Evolutionary conservation across 2,329 filamentous ascomycete genomes (phyloP).

Genomic region (Aspergillus oerlinghausenensis): DNA sequence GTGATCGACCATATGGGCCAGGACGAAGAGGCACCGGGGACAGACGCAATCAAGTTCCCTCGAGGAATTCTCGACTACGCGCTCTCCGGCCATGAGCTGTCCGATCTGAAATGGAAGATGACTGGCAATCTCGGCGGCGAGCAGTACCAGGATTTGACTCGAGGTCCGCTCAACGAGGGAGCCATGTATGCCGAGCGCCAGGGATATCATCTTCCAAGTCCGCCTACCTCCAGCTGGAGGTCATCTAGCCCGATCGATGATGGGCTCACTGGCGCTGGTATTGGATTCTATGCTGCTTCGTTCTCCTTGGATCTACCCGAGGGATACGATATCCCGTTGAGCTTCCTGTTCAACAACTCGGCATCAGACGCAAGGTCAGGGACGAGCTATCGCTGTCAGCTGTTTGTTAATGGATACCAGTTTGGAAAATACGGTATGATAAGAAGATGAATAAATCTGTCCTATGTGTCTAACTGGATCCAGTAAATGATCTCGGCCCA

Average conservation of each 20-base stretch:
- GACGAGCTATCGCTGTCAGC: slow-evolving; percentile 57
- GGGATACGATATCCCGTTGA: slow-evolving; percentile 54
- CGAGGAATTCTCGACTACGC: slow-evolving; percentile 50
- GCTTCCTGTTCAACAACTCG: slow-evolving; percentile 44
- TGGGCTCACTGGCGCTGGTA: slow-evolving; percentile 44
- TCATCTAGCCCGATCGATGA: slow-evolving; percentile 29
- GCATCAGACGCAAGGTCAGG: background rate
- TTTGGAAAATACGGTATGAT: slow-evolving; percentile 54
- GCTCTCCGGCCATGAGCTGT: slow-evolving; percentile 35
- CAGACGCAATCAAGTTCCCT: slow-evolving; percentile 55
- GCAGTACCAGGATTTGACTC: slow-evolving; percentile 47
- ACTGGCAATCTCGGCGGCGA: slow-evolving; percentile 57
- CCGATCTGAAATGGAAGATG: slow-evolving; percentile 49
- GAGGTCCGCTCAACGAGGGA: slow-evolving; percentile 56
- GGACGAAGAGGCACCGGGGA: slow-evolving; percentile 59
- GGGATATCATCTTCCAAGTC: slow-evolving; percentile 51
- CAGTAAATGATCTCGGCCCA: slow-evolving; percentile 64
- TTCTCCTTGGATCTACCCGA: slow-evolving; percentile 49
- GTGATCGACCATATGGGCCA: slow-evolving; percentile 70
- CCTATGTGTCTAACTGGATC: background rate
- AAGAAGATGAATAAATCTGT: background rate
- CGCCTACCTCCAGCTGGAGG: slow-evolving; percentile 35
- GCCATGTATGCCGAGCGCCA: slow-evolving; percentile 53
- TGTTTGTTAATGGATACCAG: slow-evolving; percentile 74
- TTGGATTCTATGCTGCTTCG: slow-evolving; percentile 49